Evolutionary conservation across 2,329 filamentous ascomycete species (phyloP), one percentile per base, ranked within the genome.

Genomic region (Fusarium miscanthi): DNA sequence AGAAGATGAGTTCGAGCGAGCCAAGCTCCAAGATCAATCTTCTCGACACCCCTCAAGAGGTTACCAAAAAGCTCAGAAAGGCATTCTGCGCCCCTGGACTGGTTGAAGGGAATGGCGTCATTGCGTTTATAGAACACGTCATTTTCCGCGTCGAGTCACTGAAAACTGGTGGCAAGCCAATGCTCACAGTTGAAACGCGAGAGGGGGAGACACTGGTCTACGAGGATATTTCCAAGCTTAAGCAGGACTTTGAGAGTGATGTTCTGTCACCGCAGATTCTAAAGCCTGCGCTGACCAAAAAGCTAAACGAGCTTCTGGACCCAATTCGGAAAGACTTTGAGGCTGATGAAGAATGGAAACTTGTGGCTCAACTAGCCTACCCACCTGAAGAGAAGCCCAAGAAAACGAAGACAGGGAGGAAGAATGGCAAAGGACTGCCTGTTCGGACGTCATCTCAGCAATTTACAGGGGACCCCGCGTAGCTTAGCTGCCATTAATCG

Each of bases 1-100:
- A 61, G n/a, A 66, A 67, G 25, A 66, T 67, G 41, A 66, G 53
- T 23, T 67, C 54, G 3, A 67, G 53, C 19, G 41, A 61, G 0
- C 62, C 37, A 2, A 53, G 5, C 14, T 66, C 62, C 5, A 67
- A 61, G 37, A 61, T 67, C 0, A 58, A 43, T 1, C 3, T 66
- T 0, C 23, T 67, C 1, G 31, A 61, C 2, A 21, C 37, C 0
- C 3, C 41, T 0, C 14, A 48, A 1, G 31, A 53, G 13, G 54
- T 67, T 1, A 11, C 19, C 5, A 61, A 67, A 27, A 61, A 66
- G 40, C 11, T 66, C 0, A 54, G 41, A 3, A 67, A 67, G 2
- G 62, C 46, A 0, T 4, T 54, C 0, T 53, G 37, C 12, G 21
- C 4, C 1, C 46, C 46, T 1, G 40, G 1, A 6, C 1, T 17